A percentile compares a stretch with the other conserved stretches of the same genome.
Evolutionary conservation across 768 basidiomycete genomes (phyloP).

Genomic region (Tubosaeta sp.): DNA sequence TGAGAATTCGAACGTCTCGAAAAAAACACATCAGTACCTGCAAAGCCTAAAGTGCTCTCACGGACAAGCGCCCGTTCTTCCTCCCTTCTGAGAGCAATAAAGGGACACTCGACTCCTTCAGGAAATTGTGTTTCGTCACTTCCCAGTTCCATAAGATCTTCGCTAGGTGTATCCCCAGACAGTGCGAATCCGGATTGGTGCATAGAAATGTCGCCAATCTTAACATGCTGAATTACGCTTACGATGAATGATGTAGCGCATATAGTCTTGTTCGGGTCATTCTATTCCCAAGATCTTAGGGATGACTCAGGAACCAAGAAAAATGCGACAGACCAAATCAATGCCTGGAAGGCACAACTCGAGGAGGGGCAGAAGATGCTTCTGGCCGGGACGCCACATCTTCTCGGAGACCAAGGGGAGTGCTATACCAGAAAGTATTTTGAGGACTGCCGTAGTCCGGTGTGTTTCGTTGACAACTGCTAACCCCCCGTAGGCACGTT

Average conservation of each 20-base stretch:
- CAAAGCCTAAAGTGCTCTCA: conserved; percentile 76
- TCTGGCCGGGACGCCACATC: conserved; percentile 82
- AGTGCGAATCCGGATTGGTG: conserved; percentile 54
- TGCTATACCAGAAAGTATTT: conserved; percentile 73
- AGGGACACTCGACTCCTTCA: conserved; percentile 41
- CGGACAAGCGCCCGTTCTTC: conserved; percentile 72
- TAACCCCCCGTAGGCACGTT: conserved; percentile 87
- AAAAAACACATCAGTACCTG: conserved; percentile 43
- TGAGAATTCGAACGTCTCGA: conserved; percentile 1
- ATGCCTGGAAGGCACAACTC: conserved; percentile 90
- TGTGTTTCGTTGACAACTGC: conserved; percentile 95
- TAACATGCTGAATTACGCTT: conserved; percentile 68
- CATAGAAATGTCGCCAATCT: conserved; percentile 71
- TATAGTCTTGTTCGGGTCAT: conserved; percentile 76
- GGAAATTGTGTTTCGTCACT: conserved; percentile 45
- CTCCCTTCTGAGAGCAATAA: conserved; percentile 42
- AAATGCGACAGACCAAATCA: conserved; percentile 57
- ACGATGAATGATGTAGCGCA: conserved; percentile 78
- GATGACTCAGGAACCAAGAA: neutral
- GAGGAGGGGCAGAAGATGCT: conserved; percentile 81
- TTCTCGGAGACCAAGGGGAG: conserved; percentile 73
- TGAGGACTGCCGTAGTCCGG: conserved; percentile 86
- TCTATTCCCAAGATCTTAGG: conserved; percentile 38
- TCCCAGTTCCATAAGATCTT: conserved; percentile 54
- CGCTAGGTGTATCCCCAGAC: conserved; percentile 48